Base-by-base conservation (phyloP, 768 basidiomycete species). In the Hydnomerulius pinastri region DNA sequence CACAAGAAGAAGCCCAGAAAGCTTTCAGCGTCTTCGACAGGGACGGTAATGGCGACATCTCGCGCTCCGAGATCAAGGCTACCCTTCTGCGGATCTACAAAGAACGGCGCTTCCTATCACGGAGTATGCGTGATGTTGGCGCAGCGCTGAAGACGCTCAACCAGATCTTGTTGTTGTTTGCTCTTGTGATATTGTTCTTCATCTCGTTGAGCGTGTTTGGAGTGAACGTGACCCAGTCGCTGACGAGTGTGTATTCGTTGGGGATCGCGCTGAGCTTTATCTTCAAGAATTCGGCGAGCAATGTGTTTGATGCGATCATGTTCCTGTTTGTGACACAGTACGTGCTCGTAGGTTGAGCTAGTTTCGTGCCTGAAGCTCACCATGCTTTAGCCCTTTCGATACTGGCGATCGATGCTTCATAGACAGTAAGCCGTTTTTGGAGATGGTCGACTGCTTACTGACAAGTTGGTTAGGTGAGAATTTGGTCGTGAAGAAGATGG, bases 261-360 rank as follows among this genome's bases (percentile, higher is more conserved):
- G 80, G 74, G 11, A 80, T 92, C 51, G 90, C 85, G 5, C 81
- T 81, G 9, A 89, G 87, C 63, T 92, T 92, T 60, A 77, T 92
- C 56, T 92, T 92, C 76, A 90, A 88, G 72, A 80, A 75, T 55
- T 69, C 88, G 4, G 85, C 88, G 18, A 82, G 83, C 53, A 77
- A 70, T 46, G 84, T 84, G 15, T 92, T 92, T 60, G 88, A 90
- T 66, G 77, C 87, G 23, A 85, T 90, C 60, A 85, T 90, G 78
- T 87, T 92, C 64, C 66, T 90, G 55, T 90, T 90, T 62, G 87
- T 90, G 33, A 85, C 87, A 3, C 90, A 92, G 87, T 89, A 54
- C 56, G 87, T 73, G 23, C n/a, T 37, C 37, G 37, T 10, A 25
- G n/a, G 29, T 35, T 29, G 11, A 24, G 28, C 39, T n/a, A n/a